Percentiles rank a stretch among this genome's conserved stretches.
Conservation (phyloP, 2,329 filamentous ascomycete species). For the Dactylellina drechsleri region DNA sequence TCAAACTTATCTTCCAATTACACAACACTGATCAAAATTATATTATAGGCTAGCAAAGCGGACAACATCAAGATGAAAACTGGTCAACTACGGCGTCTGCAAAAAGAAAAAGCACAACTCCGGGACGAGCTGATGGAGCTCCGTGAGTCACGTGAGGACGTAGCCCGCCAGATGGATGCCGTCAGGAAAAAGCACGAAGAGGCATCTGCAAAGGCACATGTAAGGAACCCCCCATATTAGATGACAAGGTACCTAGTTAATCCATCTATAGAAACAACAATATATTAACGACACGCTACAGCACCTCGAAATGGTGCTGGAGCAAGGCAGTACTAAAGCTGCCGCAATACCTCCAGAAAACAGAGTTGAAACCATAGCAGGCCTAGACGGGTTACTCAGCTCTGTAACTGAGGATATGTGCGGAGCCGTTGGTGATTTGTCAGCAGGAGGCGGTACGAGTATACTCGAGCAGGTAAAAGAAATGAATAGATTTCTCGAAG, state of each 20-base stretch:
- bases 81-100: slow-evolving; percentile 29
- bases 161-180: slow-evolving; percentile 58
- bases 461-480: slow-evolving; percentile 50
- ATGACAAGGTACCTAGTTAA: slow-evolving; percentile 8
- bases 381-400: slow-evolving; percentile 34
- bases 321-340: slow-evolving; percentile 20
- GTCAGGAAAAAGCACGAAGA: slow-evolving; percentile 56
- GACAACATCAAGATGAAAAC: slow-evolving; percentile 53
- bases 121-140: slow-evolving; percentile 55
- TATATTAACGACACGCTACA: slow-evolving; percentile 47
- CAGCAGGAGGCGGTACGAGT: slow-evolving; percentile 20
- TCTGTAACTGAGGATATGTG: slow-evolving; percentile 39
- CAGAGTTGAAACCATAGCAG: slow-evolving; percentile 10
- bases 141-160: slow-evolving; percentile 54
- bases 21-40: background rate
- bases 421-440: background rate
- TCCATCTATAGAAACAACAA: slow-evolving; percentile 38
- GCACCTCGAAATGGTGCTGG: slow-evolving; percentile 29
- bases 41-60: slow-evolving; percentile 40
- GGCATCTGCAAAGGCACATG: slow-evolving; percentile 54
- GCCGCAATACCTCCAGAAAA: slow-evolving; percentile 30
- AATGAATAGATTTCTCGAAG: slow-evolving; percentile 50
- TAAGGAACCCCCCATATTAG: slow-evolving; percentile 28
- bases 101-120: slow-evolving; percentile 55
- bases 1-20: background rate